Evolutionary conservation across 106 monocot genomes (phyloP).

Genomic region (Platanthera guangdongensis): DNA sequence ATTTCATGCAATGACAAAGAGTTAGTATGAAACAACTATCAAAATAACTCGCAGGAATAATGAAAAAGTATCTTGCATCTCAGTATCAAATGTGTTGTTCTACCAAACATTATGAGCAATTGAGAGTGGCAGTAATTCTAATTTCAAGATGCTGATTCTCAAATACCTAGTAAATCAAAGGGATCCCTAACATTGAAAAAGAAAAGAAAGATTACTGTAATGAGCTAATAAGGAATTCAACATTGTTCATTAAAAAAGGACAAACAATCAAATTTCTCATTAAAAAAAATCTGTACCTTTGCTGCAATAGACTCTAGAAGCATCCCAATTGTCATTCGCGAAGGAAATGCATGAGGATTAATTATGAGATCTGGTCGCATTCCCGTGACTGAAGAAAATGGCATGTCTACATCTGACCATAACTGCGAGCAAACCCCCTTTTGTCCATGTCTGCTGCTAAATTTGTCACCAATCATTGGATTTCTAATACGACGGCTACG

Average conservation of each 20-base stretch:
- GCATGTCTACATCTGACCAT: slow-evolving; percentile 99
- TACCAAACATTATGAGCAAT: not conserved
- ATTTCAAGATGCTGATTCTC: not conserved
- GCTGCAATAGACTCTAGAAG: slow-evolving; percentile 97
- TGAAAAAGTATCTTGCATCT: too few species aligned
- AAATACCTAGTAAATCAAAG: not conserved
- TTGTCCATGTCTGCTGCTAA: slow-evolving; percentile 98
- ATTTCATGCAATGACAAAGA: too few species aligned
- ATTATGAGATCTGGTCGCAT: slow-evolving; percentile 98
- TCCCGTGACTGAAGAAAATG: slow-evolving; percentile 87
- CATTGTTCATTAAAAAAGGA: not conserved
- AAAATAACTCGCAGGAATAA: too few species aligned
- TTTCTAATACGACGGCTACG: slow-evolving; percentile 68
- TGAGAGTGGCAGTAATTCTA: not conserved
- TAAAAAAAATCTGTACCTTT: slow-evolving; percentile 48
- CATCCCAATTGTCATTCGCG: slow-evolving; percentile 98
- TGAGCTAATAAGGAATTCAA: not conserved
- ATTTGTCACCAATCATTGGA: slow-evolving; percentile 94
- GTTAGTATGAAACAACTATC: too few species aligned
- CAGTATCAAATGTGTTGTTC: not conserved
- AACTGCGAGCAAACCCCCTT: slow-evolving; percentile 97
- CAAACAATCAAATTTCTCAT: not conserved
- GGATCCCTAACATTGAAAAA: not conserved
- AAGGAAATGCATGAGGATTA: slow-evolving; percentile 99
- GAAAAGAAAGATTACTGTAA: not conserved